phyloP scores from a whole-genome alignment of 2,329 filamentous ascomycete genomes.

The Cyclaneusma minus region DNA sequence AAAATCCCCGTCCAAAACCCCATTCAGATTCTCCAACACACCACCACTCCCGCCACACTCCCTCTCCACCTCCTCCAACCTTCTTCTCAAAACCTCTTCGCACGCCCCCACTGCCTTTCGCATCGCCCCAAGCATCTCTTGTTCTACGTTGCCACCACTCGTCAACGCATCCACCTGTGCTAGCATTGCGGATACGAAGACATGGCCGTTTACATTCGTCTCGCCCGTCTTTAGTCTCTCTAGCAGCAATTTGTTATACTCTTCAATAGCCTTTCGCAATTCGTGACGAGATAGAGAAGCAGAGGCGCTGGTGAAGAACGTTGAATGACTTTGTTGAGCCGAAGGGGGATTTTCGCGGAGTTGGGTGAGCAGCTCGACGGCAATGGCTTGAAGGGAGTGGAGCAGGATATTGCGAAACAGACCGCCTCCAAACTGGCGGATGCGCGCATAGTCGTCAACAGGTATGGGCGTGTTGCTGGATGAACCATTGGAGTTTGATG shows the following conservation, averaged over 20 bases:
- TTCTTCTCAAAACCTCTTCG: too few species aligned
- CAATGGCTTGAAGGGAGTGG: conserved; percentile 25
- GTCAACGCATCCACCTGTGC: conserved; percentile 25
- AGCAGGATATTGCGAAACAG: conserved; percentile 25
- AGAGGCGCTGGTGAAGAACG: too few species aligned
- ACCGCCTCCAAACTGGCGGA: conserved; percentile 23
- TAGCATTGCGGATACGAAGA: conserved; percentile 24
- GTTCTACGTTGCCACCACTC: too few species aligned
- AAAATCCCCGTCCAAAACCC: too few species aligned
- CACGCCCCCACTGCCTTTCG: too few species aligned
- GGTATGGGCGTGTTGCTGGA: conserved; percentile 6
- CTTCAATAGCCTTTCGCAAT: too few species aligned
- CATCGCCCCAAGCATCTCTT: too few species aligned
- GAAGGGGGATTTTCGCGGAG: conserved; percentile 24
- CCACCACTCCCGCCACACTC: too few species aligned
- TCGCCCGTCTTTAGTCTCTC: conserved; percentile 23
- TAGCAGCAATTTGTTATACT: conserved; percentile 14
- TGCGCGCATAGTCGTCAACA: conserved; percentile 20
- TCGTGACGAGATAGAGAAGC: too few species aligned
- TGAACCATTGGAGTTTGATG: neutral
- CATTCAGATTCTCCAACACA: too few species aligned
- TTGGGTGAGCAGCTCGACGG: conserved; percentile 29
- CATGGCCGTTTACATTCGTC: conserved; percentile 27
- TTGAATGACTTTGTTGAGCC: too few species aligned
- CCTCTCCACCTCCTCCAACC: too few species aligned